phyloP scores from a whole-genome alignment of 768 basidiomycete genomes.

The Xerocomellus intermedius region DNA sequence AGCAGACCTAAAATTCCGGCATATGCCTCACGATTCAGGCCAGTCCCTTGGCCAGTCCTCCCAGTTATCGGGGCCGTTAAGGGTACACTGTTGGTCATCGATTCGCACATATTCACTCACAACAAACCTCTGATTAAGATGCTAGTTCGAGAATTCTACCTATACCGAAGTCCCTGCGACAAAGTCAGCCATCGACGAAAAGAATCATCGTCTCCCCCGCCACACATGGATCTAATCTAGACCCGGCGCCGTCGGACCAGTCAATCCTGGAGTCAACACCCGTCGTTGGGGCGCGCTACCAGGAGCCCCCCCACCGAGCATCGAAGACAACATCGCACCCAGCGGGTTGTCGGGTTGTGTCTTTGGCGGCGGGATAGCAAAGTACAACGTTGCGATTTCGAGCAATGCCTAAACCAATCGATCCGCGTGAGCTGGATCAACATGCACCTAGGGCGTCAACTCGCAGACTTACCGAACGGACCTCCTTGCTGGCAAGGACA shows the following conservation, averaged over 20 bases:
- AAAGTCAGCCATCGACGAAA: conserved; percentile 12
- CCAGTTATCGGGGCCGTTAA: not conserved
- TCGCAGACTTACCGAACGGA: conserved; percentile 55
- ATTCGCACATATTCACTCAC: not conserved
- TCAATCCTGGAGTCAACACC: conserved; percentile 27
- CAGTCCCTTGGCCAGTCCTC: not conserved
- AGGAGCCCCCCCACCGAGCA: conserved; percentile 73
- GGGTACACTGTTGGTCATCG: not conserved
- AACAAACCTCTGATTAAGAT: conserved; percentile 11
- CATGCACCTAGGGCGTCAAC: not conserved
- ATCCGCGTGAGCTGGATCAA: not conserved
- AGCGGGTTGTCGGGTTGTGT: conserved; percentile 73
- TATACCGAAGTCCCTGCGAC: conserved; percentile 7
- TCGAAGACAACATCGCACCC: conserved; percentile 83
- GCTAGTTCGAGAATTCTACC: not conserved
- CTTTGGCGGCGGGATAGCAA: conserved; percentile 81
- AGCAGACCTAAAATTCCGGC: not conserved
- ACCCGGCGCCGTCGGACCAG: conserved; percentile 24
- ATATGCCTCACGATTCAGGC: not conserved
- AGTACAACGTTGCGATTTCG: conserved; percentile 75
- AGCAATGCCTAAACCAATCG: conserved; percentile 50
- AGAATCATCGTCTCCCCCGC: not conserved
- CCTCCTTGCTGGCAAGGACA: conserved; percentile 55
- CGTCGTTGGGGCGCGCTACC: conserved; percentile 28
- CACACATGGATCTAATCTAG: conserved; percentile 24